phyloP scores from a whole-genome alignment of 768 basidiomycete genomes.

The Suillus bovinus region DNA sequence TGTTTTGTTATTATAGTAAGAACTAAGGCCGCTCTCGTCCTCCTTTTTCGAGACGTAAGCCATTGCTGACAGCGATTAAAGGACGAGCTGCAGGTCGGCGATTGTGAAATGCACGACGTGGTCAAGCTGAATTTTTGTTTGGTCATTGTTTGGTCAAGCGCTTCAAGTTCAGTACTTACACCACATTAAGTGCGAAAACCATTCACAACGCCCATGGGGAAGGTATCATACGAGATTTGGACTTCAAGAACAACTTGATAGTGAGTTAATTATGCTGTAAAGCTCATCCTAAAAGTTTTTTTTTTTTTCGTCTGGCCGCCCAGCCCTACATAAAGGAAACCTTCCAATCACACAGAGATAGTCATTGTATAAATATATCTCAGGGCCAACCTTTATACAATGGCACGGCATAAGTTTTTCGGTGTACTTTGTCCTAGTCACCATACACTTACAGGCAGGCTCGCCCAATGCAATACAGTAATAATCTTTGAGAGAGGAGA shows the following conservation, averaged over 20 bases:
- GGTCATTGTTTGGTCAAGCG: conserved; percentile 22
- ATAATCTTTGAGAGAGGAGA: neutral
- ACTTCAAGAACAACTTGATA: too few species aligned
- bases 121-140: conserved; percentile 18
- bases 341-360: too few species aligned
- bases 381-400: too few species aligned
- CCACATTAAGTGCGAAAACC: too few species aligned
- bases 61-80: conserved; percentile 52
- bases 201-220: too few species aligned
- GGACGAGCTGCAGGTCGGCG: conserved; percentile 15
- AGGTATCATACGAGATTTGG: too few species aligned
- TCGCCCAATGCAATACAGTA: neutral
- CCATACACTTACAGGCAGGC: neutral
- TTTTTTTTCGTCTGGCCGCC: too few species aligned
- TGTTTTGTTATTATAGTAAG: conserved; percentile 95
- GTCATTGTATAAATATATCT: too few species aligned
- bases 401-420: too few species aligned
- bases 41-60: conserved; percentile 92
- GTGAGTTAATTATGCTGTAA: too few species aligned
- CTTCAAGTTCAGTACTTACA: neutral
- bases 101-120: conserved; percentile 23
- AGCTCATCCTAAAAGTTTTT: too few species aligned
- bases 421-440: neutral
- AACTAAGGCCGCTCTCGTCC: conserved; percentile 90
- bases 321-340: too few species aligned